Percentiles rank a stretch among this genome's conserved stretches.
phyloP scores from a whole-genome alignment of 371 early-diverging fungal genomes.

The Mucor sp. region DNA sequence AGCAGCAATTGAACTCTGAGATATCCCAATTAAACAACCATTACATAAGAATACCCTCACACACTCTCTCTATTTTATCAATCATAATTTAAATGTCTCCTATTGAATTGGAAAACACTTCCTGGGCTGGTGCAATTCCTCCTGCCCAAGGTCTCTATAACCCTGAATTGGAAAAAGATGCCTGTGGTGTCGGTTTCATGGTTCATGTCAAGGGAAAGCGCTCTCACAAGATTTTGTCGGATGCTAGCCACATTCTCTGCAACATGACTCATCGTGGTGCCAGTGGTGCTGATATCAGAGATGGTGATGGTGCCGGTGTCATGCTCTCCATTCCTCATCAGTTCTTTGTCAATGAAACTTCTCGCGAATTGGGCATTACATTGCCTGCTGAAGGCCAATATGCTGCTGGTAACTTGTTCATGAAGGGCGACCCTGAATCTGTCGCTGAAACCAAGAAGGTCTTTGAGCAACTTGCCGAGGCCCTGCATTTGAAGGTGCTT shows the following conservation, averaged over 20 bases:
- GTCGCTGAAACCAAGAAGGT: constrained; percentile 65
- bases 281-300: constrained; percentile 86
- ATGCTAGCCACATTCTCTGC: constrained; percentile 88
- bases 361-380: constrained; percentile 55
- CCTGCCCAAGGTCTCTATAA: constrained; percentile 87
- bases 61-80: not conserved
- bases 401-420: constrained; percentile 93
- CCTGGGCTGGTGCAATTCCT: constrained; percentile 88
- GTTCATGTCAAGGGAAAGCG: constrained; percentile 85
- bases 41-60: not conserved
- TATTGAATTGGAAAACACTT: constrained; percentile 38
- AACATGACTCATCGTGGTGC: constrained; percentile 98
- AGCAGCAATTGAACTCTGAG: not conserved
- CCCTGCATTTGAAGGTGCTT: constrained; percentile 74
- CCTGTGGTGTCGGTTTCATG: constrained; percentile 98
- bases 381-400: constrained; percentile 84
- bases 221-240: constrained; percentile 87
- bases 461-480: constrained; percentile 77
- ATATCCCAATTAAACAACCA: not conserved
- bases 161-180: constrained; percentile 89
- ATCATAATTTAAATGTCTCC: constrained; percentile 2
- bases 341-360: constrained; percentile 72
- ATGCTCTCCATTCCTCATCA: constrained; percentile 77
- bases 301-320: constrained; percentile 84
- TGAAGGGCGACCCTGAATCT: constrained; percentile 68